Conservation (phyloP, 371 early-diverging fungal species). For the Coemansia sp. region DNA sequence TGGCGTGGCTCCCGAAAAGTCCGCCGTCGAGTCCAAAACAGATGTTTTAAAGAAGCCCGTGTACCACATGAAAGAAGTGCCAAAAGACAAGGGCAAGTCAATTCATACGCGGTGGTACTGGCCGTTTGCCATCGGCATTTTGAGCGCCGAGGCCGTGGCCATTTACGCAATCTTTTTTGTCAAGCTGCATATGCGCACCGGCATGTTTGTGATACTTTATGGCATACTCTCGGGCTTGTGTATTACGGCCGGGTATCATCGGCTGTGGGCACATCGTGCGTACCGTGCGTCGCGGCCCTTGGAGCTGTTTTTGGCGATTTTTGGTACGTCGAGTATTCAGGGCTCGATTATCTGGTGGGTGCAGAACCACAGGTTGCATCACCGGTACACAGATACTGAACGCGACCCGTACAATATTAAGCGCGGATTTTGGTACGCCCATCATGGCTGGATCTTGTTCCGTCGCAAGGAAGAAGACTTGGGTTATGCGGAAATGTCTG, state of each 20-base stretch:
- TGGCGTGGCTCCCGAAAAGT: slow-evolving; percentile 38
- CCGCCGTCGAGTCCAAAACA: slow-evolving; percentile 16
- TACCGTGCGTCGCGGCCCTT: slow-evolving; percentile 62
- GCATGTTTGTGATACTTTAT: slow-evolving; percentile 70
- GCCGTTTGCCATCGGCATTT: slow-evolving; percentile 70
- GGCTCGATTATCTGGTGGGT: slow-evolving; percentile 84
- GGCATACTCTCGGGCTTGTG: slow-evolving; percentile 83
- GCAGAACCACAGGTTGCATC: slow-evolving; percentile 85
- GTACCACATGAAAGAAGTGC: slow-evolving; percentile 35
- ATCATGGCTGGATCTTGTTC: slow-evolving; percentile 87
- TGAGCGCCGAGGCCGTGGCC: slow-evolving; percentile 70
- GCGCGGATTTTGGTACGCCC: slow-evolving; percentile 82
- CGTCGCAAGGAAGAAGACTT: slow-evolving; percentile 64
- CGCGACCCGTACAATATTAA: slow-evolving; percentile 89
- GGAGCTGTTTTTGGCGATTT: slow-evolving; percentile 59
- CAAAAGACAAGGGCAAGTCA: slow-evolving; percentile 29
- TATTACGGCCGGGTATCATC: slow-evolving; percentile 87
- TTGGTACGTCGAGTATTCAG: slow-evolving; percentile 74
- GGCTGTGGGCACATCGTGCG: slow-evolving; percentile 74
- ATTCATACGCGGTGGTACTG: slow-evolving; percentile 64
- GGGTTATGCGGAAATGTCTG: slow-evolving; percentile 79
- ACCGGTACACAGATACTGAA: slow-evolving; percentile 88
- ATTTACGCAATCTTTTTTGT: slow-evolving; percentile 74
- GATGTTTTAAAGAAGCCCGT: slow-evolving; percentile 36
- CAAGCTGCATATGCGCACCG: slow-evolving; percentile 62